Evolutionary conservation across 768 basidiomycete species (phyloP), one percentile per base, ranked within the genome.

Genomic region (Rhodotorula paludigena): DNA sequence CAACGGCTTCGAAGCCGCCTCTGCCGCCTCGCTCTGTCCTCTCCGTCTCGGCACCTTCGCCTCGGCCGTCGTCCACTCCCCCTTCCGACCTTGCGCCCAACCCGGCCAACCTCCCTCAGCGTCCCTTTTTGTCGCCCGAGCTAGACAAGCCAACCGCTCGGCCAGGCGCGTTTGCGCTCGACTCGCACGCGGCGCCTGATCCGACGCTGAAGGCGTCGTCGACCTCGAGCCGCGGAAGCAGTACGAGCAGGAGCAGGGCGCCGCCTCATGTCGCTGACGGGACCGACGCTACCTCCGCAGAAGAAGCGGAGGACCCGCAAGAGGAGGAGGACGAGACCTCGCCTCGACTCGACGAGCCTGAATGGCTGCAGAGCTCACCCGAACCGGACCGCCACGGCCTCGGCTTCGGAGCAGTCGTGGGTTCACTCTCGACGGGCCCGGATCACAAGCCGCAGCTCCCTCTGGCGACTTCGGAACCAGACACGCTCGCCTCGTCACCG

Each of bases 71-170:
- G 25, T 18, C 33, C 25, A 28, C 12, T n/a, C 28, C 35, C n/a
- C 28, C 58, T 3, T 30, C 23, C 36, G 12, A 32, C 8, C 14
- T 18, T 33, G 35, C 52, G 2, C 15, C 28, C 10, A 5, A 47
- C 32, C 7, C 47, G 6, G 7, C 42, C 21, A 35, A 12, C 32
- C 42, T 25, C 6, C 39, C 42, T 5, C 32, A 56, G 8, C 49
- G 68, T 2, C 68, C 68, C 0, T 69, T 69, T 35, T 53, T 69
- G 14, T 69, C 68, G 25, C 68, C 68, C 11, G 68, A 69, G 48
- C 44, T 64, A 28, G 68, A 38, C n/a, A 64, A 69, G 54, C 58
- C 63, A 0, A 56, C 45, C 2, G 39, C 28, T 23, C 51, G 68
- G 1, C 30, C 53, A 25, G 58, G 45, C 0, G 54, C 53, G 21